Base-by-base conservation (phyloP, 805 yeast genomes). In the Alloascoidea africana region DNA sequence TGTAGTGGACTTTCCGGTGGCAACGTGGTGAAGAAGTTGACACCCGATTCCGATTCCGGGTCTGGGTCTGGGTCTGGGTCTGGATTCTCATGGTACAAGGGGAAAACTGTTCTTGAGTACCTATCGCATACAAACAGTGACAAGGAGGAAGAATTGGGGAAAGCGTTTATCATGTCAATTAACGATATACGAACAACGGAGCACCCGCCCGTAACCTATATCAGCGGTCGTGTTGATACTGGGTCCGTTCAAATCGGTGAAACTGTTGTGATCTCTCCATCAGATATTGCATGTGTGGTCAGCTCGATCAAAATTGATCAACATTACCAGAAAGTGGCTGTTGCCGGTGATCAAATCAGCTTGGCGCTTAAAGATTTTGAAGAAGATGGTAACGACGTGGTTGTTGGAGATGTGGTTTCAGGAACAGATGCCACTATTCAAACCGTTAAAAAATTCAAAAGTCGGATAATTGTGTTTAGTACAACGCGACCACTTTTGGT, bases 201-300 rank as follows among this genome's bases (percentile, higher is more conserved):
- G 30, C 64, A 67, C 18, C 70, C 62, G 19, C 59, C 63, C 3
- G 69, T 71, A 42, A 57, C 78, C 18, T 56, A 65, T 1, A 56
- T 82, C 5, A 56, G 66, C 19, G 95, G 94, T 2, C 66, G 84
- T 39, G 63, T 83, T 1, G 67, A 71, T 37, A 59, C 76, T 11
- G 96, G 96, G 2, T 52, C 63, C 3, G 62, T 83, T 27, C 84
- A 80, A 54, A 66, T 70, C 1, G 91, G 87, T 16, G 85, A 84
- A 49, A 63, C 77, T 0, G 60, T 81, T 4, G 51, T 64, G 2
- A 57, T 70, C 1, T 66, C 66, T 16, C 91, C 89, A 3, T 62
- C 69, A 13, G 62, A 60, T 13, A 65, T 40, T 14, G 41, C 45
- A 3, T 43, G 33, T 3, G 40, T 42, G 3, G 46, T 51, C 30